Evolutionary conservation across 2,329 filamentous ascomycete genomes (phyloP).

Genomic region (Cercospora sp.): DNA sequence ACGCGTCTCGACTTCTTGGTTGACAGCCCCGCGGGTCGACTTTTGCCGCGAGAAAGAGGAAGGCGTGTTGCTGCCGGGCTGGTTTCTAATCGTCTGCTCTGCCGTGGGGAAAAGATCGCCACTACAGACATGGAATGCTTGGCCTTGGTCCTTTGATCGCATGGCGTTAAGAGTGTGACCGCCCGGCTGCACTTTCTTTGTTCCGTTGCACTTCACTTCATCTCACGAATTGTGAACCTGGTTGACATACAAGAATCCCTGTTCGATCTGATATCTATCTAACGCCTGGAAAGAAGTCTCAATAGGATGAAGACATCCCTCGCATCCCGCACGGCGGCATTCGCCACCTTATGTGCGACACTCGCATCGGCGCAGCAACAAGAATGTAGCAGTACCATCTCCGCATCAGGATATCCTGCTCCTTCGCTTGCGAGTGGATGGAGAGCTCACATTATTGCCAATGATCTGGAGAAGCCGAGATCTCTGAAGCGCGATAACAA

Average conservation of each 20-base stretch:
- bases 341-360: not conserved
- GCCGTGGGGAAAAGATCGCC: slow-evolving; percentile 1
- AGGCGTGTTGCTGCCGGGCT: not conserved
- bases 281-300: not conserved
- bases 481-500: slow-evolving; percentile 50
- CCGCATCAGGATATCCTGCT: slow-evolving; percentile 33
- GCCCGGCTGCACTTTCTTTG: not conserved
- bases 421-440: slow-evolving; percentile 49
- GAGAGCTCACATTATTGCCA: slow-evolving; percentile 48
- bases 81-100: not conserved
- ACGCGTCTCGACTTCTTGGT: slow-evolving; percentile 4
- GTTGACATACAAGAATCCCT: not conserved
- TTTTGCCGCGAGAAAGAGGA: not conserved
- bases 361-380: slow-evolving; percentile 11
- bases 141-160: not conserved
- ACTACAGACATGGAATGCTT: slow-evolving; percentile 3
- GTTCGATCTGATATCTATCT: not conserved
- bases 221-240: not conserved
- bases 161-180: not conserved
- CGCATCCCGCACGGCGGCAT: not conserved
- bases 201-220: not conserved
- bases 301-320: not conserved
- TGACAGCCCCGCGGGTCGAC: not conserved
- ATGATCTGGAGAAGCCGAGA: slow-evolving; percentile 47
- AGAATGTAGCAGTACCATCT: slow-evolving; percentile 11